Base-by-base conservation (phyloP, 108 stramenopile genomes). In the Phaeodactylum tricornutum region DNA sequence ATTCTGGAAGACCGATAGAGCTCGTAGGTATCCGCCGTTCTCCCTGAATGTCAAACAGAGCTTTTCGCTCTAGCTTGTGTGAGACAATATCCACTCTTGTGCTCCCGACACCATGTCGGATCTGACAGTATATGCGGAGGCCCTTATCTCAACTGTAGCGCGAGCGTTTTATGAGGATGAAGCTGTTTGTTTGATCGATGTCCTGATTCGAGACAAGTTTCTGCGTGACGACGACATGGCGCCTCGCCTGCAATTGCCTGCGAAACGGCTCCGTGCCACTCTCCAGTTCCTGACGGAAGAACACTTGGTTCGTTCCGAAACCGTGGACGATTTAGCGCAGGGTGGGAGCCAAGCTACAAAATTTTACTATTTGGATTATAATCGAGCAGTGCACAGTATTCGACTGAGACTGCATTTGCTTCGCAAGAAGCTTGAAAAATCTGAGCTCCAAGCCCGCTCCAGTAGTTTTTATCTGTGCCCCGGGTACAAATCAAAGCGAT, bases 191-290 rank as follows among this genome's bases (percentile, higher is more conserved):
- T 73, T 93, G 47, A 74, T 93, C 53, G 92, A 93, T 63, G 84
- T 88, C 0, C 25, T 93, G 26, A 64, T 93, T 20, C 77, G 87
- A 6, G 92, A 93, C 72, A 88, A 93, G 58, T 93, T 64, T 49
- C 57, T 93, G 8, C 74, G 92, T 12, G 92, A 93, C 66, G 92
- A 93, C 59, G 92, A 93, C 67, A 88, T 93, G 87, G 80, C 71
- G 3, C 69, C 72, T 15, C 66, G 92, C 0, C 55, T 93, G 39
- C 59, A 49, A 20, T 42, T 93, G 34, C 86, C 83, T 9, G 75
- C 84, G 5, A 76, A 81, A 53, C 77, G 81, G 31, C 54, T 93
- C 21, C 69, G 92, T 17, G 47, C 74, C n/a, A 77, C 74, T 14
- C 57, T 93, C 21, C 81, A 84, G 37, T 82, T 80, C 61, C 40